These are phyloP conservation scores for Aspergillus udagawae DNA, from an alignment of 2,329 filamentous ascomycete species.

Conservation along the genomic window DNA sequence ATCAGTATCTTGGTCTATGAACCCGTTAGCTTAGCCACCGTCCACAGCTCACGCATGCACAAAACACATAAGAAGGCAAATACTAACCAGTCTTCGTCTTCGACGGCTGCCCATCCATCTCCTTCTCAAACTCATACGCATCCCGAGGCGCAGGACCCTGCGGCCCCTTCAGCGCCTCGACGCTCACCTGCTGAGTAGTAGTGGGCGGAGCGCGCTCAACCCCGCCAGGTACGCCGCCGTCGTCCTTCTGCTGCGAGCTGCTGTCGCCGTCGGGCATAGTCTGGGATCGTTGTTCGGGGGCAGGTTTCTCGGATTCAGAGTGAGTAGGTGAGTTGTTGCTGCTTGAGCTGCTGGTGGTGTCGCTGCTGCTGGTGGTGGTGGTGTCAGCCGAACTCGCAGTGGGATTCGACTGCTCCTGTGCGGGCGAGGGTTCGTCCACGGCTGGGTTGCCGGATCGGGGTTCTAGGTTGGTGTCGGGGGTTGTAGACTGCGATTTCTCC, in stretches of 20 bases:
- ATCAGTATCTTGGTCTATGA: background rate
- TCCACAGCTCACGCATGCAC: background rate
- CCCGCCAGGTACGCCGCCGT: background rate
- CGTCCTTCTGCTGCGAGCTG: background rate
- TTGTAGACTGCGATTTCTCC: too few relatives aligned
- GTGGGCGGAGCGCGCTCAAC: background rate
- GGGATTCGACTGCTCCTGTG: background rate
- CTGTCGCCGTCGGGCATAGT: background rate
- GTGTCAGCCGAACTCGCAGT: background rate
- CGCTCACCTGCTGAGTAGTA: slow-evolving; percentile 14
- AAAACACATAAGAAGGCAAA: background rate
- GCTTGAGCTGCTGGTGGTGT: background rate
- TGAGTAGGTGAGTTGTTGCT: background rate
- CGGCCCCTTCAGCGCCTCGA: slow-evolving; percentile 29
- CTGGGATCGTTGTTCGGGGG: background rate
- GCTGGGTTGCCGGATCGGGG: background rate
- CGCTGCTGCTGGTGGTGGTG: background rate
- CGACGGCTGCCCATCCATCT: slow-evolving; percentile 11
- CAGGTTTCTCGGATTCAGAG: background rate
- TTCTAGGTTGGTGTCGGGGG: background rate
- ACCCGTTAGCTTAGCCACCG: background rate
- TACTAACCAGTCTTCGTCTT: background rate
- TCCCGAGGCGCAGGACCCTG: slow-evolving; percentile 19
- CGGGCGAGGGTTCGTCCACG: background rate
- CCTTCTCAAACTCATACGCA: slow-evolving; percentile 28